Evolutionary conservation across 1,139 yeast species (phyloP), one percentile per base, ranked within the genome.

Genomic region (Spencermartinsiella ligniputridi): DNA sequence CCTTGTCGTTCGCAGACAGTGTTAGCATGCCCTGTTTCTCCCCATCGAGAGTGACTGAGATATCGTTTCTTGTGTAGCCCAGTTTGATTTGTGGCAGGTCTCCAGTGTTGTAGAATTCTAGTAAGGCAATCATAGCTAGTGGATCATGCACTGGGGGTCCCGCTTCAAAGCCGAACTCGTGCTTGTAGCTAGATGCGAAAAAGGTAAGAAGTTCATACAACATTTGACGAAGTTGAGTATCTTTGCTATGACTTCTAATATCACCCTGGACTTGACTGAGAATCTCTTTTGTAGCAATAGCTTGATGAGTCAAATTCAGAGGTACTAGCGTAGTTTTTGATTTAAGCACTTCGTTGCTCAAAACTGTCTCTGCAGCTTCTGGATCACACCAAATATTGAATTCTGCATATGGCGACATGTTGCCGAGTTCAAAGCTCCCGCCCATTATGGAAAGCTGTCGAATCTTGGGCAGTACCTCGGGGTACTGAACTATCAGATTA

Each of bases 91-190:
- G 52, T 25, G 51, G 54, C 19, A 45, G 29, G 19, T 54, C 61
- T 5, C 42, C 33, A 41, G 58, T 59, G 27, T 55, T 52, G 34
- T 68, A 66, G 24, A 74, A 55, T 32, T 82, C 78, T 37, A 84
- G 61, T 20, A 84, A 58, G 0, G 78, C 77, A 42, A 75, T 79
- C 2, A 85, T 69, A 0, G 95, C 87, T 37, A 85, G 65, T 0
- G 95, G 94, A 58, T 87, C 95, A 62, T 88, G 95, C 1, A 86
- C 72, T 1, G 94, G 90, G 1, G 95, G 92, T 0, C 95, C 94
- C 2, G 62, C 54, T 2, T 49, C 56, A 52, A 75, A 72, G 2
- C 74, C 76, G 54, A 71, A 73, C n/a, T 61, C 64, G 17, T 61
- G 58, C 42, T 63, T 66, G 60, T 78, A 81, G 9, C 76, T 60